Percentiles rank a stretch among this genome's conserved stretches.
These are phyloP conservation scores for Basipetospora sp. DNA, from an alignment of 2,329 filamentous ascomycete genomes.

Conservation along the genomic window DNA sequence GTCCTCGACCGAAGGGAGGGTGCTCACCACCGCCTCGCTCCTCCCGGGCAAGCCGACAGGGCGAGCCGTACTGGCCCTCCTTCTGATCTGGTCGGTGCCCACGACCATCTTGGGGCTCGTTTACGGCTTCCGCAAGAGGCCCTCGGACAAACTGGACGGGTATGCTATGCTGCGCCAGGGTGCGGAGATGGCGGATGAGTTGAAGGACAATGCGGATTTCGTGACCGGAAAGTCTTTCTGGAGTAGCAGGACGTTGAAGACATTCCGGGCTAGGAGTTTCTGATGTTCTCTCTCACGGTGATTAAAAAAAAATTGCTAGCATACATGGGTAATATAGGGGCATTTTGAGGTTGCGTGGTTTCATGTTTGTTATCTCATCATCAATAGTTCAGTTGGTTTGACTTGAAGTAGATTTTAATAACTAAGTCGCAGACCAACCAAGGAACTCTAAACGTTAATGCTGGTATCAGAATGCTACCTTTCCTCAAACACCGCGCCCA, in stretches of 20 bases:
- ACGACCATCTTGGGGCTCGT: neutral
- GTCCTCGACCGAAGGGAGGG: constrained; percentile 1
- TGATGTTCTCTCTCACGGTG: neutral
- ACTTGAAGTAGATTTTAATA: too few species aligned
- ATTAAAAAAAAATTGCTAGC: too few species aligned
- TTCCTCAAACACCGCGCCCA: too few species aligned
- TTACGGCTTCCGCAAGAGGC: constrained; percentile 6
- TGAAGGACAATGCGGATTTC: constrained; percentile 1
- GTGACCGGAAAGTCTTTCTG: neutral
- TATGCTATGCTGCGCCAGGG: constrained; percentile 4
- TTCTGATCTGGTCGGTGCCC: neutral
- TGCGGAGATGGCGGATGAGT: constrained; percentile 1
- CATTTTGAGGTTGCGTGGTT: too few species aligned
- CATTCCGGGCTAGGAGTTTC: neutral
- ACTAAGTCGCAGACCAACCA: too few species aligned
- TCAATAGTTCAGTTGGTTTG: too few species aligned
- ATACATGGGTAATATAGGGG: too few species aligned
- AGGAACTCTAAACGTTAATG: too few species aligned
- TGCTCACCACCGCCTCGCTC: constrained; percentile 2
- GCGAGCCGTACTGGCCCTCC: neutral
- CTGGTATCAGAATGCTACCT: too few species aligned
- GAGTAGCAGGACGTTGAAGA: neutral
- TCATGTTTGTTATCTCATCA: too few species aligned
- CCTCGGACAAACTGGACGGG: neutral
- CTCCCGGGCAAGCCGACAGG: neutral